Evolutionary conservation across 2,329 filamentous ascomycete species (phyloP).

Genomic region (Epicoccum sorghinum): DNA sequence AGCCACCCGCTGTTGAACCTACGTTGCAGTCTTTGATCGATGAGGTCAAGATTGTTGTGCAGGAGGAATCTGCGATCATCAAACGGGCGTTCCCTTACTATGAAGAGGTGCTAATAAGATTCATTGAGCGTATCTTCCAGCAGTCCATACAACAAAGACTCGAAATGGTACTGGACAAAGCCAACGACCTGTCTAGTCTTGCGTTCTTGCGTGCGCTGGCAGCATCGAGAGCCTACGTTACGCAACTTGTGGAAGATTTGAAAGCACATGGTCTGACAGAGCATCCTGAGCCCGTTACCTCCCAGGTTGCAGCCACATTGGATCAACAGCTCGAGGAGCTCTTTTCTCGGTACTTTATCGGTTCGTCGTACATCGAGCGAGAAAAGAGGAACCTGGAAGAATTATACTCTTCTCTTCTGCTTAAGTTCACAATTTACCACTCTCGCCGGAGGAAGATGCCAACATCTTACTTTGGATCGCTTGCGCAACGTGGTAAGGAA

Average conservation of each 20-base stretch:
- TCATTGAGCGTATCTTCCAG: conserved; percentile 94
- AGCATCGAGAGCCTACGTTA: conserved; percentile 87
- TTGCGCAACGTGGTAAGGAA: conserved; percentile 89
- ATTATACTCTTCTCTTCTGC: conserved; percentile 86
- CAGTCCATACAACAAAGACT: conserved; percentile 96
- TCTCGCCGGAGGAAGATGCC: conserved; percentile 85
- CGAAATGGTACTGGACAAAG: conserved; percentile 95
- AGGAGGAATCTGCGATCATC: conserved; percentile 96
- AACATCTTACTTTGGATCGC: conserved; percentile 88
- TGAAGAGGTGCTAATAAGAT: conserved; percentile 90
- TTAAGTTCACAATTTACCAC: conserved; percentile 97
- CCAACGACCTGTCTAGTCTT: conserved; percentile 85
- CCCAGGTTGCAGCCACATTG: conserved; percentile 75
- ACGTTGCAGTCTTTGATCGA: conserved; percentile 91
- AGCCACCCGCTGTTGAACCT: conserved; percentile 88
- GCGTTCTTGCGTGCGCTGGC: conserved; percentile 91
- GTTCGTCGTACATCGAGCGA: conserved; percentile 69
- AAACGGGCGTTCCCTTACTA: conserved; percentile 96
- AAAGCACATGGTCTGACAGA: conserved; percentile 95
- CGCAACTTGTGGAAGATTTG: conserved; percentile 84
- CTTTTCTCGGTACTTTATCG: conserved; percentile 70
- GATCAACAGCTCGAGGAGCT: conserved; percentile 72
- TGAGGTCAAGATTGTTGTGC: conserved; percentile 93
- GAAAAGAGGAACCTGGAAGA: conserved; percentile 75
- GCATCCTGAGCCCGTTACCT: conserved; percentile 88